Percentiles rank a stretch among this genome's conserved stretches.
Evolutionary conservation across 306 rosid species (phyloP).

Genomic region (Acacia confusa): DNA sequence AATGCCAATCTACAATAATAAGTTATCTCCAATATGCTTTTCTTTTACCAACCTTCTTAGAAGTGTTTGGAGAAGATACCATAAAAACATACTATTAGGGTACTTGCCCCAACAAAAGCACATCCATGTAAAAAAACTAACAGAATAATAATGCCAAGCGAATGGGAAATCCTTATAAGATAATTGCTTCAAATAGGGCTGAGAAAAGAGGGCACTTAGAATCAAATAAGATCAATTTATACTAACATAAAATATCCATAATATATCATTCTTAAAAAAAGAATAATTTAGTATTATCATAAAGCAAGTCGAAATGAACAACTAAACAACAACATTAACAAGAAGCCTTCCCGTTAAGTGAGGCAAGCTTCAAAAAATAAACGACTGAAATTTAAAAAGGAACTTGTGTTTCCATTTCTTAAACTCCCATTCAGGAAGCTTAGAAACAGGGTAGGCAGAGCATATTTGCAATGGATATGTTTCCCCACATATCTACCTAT

Average conservation of each 20-base stretch:
- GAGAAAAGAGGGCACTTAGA: neutral
- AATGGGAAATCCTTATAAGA: neutral
- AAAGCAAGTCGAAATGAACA: neutral
- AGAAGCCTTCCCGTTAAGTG: neutral
- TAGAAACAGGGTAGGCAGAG: neutral
- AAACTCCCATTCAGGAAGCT: neutral
- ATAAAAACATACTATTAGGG: conserved; percentile 1
- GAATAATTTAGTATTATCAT: neutral
- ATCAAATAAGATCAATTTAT: neutral
- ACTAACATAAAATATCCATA: neutral
- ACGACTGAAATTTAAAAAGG: neutral
- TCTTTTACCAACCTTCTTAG: neutral
- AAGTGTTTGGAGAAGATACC: neutral
- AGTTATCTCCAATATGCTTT: neutral
- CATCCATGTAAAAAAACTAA: neutral
- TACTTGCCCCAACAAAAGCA: neutral
- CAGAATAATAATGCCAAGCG: neutral
- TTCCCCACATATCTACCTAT: neutral
- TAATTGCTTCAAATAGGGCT: neutral
- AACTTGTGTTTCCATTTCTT: neutral
- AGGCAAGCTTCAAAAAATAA: neutral
- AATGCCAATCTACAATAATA: neutral
- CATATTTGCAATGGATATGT: neutral
- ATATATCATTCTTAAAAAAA: neutral
- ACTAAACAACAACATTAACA: neutral